Evolutionary conservation across 331 rosid genomes (phyloP), one percentile per base, ranked within the genome.

Genomic region (Arachis monticola): DNA sequence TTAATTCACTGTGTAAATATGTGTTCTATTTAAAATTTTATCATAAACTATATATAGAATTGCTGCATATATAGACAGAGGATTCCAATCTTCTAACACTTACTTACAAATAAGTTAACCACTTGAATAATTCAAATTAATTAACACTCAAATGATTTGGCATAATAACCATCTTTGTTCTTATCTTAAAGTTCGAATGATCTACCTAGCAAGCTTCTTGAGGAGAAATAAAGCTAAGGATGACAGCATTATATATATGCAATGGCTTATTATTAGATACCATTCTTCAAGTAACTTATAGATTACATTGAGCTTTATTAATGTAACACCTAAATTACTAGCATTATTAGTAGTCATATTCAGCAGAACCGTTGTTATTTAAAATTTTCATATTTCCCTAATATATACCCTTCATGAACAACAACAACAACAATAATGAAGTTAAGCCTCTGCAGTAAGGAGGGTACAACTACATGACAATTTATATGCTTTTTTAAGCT

Each of bases 151-250:
- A 27, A 27, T 27, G 30, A 27, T 27, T 27, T 27, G 30, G 30
- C 30, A 27, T 27, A 30, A 4, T 64, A 72, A 72, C 78, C 27
- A 72, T 35, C 50, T 79, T 78, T 78, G 82, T 70, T 70, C 17
- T 63, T 12, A 44, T 70, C 6, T 62, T 7, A 8, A 4, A 10
- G 32, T 70, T 30, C 32, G 44, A 61, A 62, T 61, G 67, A 74
- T 35, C 67, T 14, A 22, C 27, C 27, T 22, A 22, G 65, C 32
- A 35, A 60, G 32, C 58, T 30, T 38, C 17, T 27, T 52, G 3
- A 75, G 32, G 53, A 50, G 30, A 64, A 70, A 22, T 22, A 22
- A 22, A 22, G 27, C 27, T 22, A 27, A 70, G 17, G 30, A 57
- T 41, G 65, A 65, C 53, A 73, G 40, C 65, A 32, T 48, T 64